These are phyloP conservation scores for Phoma sp. DNA, from an alignment of 2,329 filamentous ascomycete species.

Conservation along the genomic window DNA sequence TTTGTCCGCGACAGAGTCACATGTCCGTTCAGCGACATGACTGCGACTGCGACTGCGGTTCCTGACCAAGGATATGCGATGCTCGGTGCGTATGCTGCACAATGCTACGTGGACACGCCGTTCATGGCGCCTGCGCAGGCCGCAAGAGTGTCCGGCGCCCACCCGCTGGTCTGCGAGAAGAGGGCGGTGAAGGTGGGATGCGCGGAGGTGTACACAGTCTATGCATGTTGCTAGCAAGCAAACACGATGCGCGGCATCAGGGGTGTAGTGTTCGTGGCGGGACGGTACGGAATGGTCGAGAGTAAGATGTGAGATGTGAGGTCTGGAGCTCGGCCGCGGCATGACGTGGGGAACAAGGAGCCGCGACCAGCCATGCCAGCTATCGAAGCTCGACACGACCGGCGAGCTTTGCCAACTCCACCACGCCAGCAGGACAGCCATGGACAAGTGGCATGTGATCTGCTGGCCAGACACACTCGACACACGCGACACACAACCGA, in stretches of 20 bases:
- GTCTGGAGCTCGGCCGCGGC: neutral
- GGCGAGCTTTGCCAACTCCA: neutral
- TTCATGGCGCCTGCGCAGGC: slow-evolving; percentile 31
- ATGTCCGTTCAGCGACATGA: slow-evolving; percentile 20
- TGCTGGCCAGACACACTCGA: slow-evolving; percentile 28
- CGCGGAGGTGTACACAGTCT: slow-evolving; percentile 11
- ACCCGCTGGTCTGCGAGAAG: slow-evolving; percentile 21
- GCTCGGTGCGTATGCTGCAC: slow-evolving; percentile 18
- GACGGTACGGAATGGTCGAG: neutral
- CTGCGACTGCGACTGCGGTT: neutral
- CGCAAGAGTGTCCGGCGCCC: slow-evolving; percentile 24
- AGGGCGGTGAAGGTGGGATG: slow-evolving; percentile 9
- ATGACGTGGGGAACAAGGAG: slow-evolving; percentile 12
- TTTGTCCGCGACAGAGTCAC: slow-evolving; percentile 13
- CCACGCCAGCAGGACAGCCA: slow-evolving; percentile 30
- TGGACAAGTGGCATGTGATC: slow-evolving; percentile 28
- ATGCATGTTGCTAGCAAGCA: slow-evolving; percentile 29
- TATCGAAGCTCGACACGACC: slow-evolving; percentile 8
- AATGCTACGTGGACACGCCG: slow-evolving; percentile 15
- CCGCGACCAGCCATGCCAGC: slow-evolving; percentile 6
- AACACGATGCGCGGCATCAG: slow-evolving; percentile 8
- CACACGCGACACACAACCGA: neutral
- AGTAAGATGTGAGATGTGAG: slow-evolving; percentile 2
- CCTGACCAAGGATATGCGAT: slow-evolving; percentile 1
- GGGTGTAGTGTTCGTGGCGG: neutral